phyloP scores from a whole-genome alignment of 2,329 filamentous ascomycete species.

The Fusarium verrucosum region DNA sequence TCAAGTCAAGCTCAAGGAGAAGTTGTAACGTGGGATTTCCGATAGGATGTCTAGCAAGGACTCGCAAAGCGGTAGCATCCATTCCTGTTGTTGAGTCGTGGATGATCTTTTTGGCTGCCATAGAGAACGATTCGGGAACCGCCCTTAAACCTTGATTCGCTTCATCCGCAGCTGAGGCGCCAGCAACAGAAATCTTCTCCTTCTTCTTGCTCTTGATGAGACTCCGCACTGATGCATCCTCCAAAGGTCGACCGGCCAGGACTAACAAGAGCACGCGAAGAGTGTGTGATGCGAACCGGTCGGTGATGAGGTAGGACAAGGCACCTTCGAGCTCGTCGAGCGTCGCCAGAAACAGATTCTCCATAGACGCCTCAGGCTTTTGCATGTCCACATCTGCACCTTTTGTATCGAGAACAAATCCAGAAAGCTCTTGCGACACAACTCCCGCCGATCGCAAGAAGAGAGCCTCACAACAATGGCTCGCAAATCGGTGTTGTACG shows the following conservation, averaged over 20 bases:
- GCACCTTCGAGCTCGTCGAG: slow-evolving; percentile 89
- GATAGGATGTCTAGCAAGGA: slow-evolving; percentile 86
- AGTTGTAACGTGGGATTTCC: slow-evolving; percentile 95
- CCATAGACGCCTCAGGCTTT: slow-evolving; percentile 72
- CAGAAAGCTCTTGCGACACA: slow-evolving; percentile 77
- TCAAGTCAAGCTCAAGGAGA: slow-evolving; percentile 85
- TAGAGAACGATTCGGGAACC: slow-evolving; percentile 81
- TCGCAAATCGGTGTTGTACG: slow-evolving; percentile 94
- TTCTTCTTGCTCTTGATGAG: slow-evolving; percentile 94
- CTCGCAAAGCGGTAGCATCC: slow-evolving; percentile 81
- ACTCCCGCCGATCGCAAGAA: slow-evolving; percentile 84
- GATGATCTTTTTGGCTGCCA: slow-evolving; percentile 84
- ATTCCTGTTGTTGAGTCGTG: slow-evolving; percentile 77
- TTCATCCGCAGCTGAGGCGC: slow-evolving; percentile 61
- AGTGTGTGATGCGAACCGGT: slow-evolving; percentile 89
- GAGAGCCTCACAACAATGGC: slow-evolving; percentile 94
- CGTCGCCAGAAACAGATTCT: slow-evolving; percentile 83
- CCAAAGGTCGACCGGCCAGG: slow-evolving; percentile 82
- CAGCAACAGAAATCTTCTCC: slow-evolving; percentile 76
- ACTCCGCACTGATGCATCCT: slow-evolving; percentile 72
- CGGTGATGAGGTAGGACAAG: slow-evolving; percentile 83
- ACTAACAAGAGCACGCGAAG: slow-evolving; percentile 87
- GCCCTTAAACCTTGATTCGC: slow-evolving; percentile 56
- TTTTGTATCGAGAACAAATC: slow-evolving; percentile 54
- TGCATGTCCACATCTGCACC: slow-evolving; percentile 56